Evolutionary conservation across 768 basidiomycete genomes (phyloP), one percentile per base, ranked within the genome.

Genomic region (Lactifluus subvellereus): DNA sequence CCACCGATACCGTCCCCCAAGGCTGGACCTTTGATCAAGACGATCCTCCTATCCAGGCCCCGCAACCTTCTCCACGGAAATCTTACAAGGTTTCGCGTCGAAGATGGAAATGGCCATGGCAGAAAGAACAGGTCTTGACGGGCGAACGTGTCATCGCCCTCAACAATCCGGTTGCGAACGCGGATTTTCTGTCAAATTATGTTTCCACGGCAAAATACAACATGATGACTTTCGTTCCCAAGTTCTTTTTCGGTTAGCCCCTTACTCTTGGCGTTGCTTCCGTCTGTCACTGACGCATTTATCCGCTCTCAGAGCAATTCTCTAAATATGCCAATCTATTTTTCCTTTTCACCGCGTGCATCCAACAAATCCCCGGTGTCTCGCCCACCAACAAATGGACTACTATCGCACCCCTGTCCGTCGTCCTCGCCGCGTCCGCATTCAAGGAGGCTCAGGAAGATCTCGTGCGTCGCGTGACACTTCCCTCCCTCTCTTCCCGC

Each of bases 251-350:
- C 57, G 94, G 96, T 98, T 69, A 66, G 85, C 77, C 37, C 35
- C 20, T 60, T 37, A 20, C 38, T 30, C 20, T 35, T 16, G 58
- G 3, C 22, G 1, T 35, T 38, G 37, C 50, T 32, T 16, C 42
- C 10, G 42, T 13, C 58, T 51, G 58, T 59, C 52, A 37, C 47
- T 18, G 16, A 45, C 57, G 30, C 62, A 69, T 61, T 69, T 48
- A 33, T 16, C 40, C 60, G 16, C 32, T 33, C 54, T 6, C 75
- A 96, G 95, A 96, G 73, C 94, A 98, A 84, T 97, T 98, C 79
- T 94, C 92, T 49, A 93, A 97, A 84, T 98, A 98, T 73, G 96
- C 97, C 68, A 98, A 99, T 72, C 57, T 98, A 64, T 99, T 99
- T 80, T 99, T 99, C 81, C 80, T 99, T 62, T 98, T 99, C 79